A percentile compares a stretch with the other conserved stretches of the same genome.
These are phyloP conservation scores for Verticillium longisporum DNA, from an alignment of 2,329 filamentous ascomycete species.

Conservation along the genomic window DNA sequence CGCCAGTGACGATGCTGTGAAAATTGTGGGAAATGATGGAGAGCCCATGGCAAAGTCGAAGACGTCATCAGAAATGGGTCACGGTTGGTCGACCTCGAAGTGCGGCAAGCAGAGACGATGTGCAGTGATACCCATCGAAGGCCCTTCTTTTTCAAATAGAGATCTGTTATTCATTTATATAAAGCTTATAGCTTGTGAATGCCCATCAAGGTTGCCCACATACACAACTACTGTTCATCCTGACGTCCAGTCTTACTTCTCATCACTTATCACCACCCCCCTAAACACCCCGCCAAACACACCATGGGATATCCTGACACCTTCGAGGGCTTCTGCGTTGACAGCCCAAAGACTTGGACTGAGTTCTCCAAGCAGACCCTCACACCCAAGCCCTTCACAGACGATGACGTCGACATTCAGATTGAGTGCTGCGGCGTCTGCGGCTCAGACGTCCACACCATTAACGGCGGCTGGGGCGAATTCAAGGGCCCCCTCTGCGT, in stretches of 20 bases:
- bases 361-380: constrained; percentile 29
- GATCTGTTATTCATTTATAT: neutral
- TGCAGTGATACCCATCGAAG: too few relatives aligned
- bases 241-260: neutral
- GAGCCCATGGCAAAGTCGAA: too few relatives aligned
- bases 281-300: neutral
- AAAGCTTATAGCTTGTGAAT: neutral
- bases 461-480: constrained; percentile 49
- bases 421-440: constrained; percentile 63
- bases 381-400: constrained; percentile 29
- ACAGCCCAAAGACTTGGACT: constrained; percentile 33
- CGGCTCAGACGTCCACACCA: constrained; percentile 53
- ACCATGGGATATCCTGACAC: constrained; percentile 38
- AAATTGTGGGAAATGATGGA: neutral
- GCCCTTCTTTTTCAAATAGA: too few relatives aligned
- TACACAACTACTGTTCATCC: neutral
- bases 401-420: constrained; percentile 51
- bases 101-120: too few relatives aligned
- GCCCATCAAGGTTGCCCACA: neutral
- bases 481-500: constrained; percentile 41
- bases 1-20: neutral
- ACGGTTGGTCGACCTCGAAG: too few relatives aligned
- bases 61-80: too few relatives aligned
- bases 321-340: constrained; percentile 34
- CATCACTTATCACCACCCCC: neutral